These are phyloP conservation scores for Pichia sp. DNA, from an alignment of 1,139 yeast genomes.

Conservation along the genomic window DNA sequence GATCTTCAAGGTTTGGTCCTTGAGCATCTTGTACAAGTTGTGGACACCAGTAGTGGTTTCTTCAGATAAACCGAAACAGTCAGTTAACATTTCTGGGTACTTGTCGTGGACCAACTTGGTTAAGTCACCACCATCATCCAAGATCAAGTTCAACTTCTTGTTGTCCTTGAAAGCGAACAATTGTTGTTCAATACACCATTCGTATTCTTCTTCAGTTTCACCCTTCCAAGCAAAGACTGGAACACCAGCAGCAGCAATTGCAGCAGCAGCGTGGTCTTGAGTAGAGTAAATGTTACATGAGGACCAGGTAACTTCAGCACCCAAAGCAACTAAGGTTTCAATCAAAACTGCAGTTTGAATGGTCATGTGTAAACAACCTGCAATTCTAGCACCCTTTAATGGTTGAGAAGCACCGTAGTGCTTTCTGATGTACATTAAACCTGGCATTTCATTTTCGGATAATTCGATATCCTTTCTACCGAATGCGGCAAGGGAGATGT, in stretches of 20 bases:
- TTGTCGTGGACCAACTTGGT: constrained; percentile 96
- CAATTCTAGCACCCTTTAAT: constrained; percentile 96
- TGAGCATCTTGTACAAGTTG: constrained; percentile 95
- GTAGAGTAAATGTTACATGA: constrained; percentile 99
- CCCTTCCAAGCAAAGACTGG: constrained; percentile 99
- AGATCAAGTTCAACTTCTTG: constrained; percentile 92
- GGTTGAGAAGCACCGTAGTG: constrained; percentile 93
- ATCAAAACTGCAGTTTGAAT: constrained; percentile 99
- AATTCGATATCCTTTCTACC: constrained; percentile 99
- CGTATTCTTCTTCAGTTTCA: constrained; percentile 99
- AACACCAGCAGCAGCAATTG: constrained; percentile 99
- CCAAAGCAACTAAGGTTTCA: constrained; percentile 94
- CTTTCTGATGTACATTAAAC: constrained; percentile 96
- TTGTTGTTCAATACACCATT: constrained; percentile 99
- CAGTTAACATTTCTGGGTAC: constrained; percentile 96
- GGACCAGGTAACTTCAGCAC: constrained; percentile 99
- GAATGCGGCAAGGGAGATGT: constrained; percentile 97
- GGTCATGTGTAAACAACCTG: constrained; percentile 99
- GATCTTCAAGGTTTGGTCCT: constrained; percentile 85
- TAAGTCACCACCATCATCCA: constrained; percentile 99
- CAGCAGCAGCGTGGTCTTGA: constrained; percentile 99
- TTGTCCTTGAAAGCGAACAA: constrained; percentile 96
- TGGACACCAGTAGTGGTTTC: constrained; percentile 99
- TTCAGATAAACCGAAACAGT: constrained; percentile 95
- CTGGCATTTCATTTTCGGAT: constrained; percentile 99